phyloP scores from a whole-genome alignment of 2,329 filamentous ascomycete species.

The Arachnomyces sp. region DNA sequence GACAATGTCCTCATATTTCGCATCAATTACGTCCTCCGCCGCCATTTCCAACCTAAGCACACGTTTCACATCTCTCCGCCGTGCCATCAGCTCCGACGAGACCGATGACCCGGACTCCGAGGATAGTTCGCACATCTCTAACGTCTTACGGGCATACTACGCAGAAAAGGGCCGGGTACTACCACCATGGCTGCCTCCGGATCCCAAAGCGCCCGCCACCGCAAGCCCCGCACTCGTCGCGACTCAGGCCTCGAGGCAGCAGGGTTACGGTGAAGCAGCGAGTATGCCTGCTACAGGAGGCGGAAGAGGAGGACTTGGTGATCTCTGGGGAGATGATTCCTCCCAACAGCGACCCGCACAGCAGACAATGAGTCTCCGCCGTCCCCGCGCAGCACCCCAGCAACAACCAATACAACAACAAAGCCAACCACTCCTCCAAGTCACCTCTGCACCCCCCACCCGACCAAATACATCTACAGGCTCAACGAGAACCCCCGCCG shows the following conservation, averaged over 20 bases:
- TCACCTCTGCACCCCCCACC: slow-evolving; percentile 10
- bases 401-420: not conserved
- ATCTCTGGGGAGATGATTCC: slow-evolving; percentile 49
- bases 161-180: slow-evolving; percentile 74
- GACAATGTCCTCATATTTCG: slow-evolving; percentile 73
- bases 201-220: slow-evolving; percentile 66
- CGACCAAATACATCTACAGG: slow-evolving; percentile 9
- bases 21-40: slow-evolving; percentile 47
- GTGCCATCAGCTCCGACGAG: slow-evolving; percentile 35
- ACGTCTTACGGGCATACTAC: slow-evolving; percentile 89
- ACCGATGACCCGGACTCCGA: slow-evolving; percentile 45
- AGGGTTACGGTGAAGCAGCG: slow-evolving; percentile 22
- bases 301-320: slow-evolving; percentile 45
- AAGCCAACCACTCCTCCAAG: slow-evolving; percentile 9
- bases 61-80: slow-evolving; percentile 52
- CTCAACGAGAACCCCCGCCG: not conserved
- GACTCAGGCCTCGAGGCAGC: slow-evolving; percentile 47
- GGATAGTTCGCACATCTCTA: slow-evolving; percentile 91
- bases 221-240: slow-evolving; percentile 41
- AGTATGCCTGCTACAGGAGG: slow-evolving; percentile 19
- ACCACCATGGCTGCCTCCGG: slow-evolving; percentile 80
- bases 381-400: slow-evolving; percentile 20
- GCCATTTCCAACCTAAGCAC: slow-evolving; percentile 48
- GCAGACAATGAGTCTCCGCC: slow-evolving; percentile 33
- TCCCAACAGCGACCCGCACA: slow-evolving; percentile 20